Evolutionary conservation across 1,284 basidiomycete species (phyloP), one percentile per base, ranked within the genome.

Genomic region (Cronartium quercuum): DNA sequence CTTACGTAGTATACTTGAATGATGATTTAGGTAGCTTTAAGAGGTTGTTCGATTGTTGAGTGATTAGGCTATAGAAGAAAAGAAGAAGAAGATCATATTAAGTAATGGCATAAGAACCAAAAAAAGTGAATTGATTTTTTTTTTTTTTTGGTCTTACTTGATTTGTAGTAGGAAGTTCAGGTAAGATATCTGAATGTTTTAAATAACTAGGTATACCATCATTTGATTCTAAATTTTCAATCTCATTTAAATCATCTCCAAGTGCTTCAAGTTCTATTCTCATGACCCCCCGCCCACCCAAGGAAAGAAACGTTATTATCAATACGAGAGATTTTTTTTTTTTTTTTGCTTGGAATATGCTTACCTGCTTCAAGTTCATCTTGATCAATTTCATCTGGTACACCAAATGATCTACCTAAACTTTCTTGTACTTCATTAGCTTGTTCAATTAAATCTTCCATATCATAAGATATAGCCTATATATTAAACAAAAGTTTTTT

Each of bases 401-500:
- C 92, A 37, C 90, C 92, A 82, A 98, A 99, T 41, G 92, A 95
- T 77, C 95, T 86, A 10, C 91, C 92, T 51, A 99, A 84, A 44
- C 90, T 89, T 82, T 98, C 95, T 81, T 98, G 95, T 67, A 99
- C 93, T 82, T 98, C 95, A 81, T 97, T 98, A 1, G 94, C 92
- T 82, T 95, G 92, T 80, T 98, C 96, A 76, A 99, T 85, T 76
- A 98, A 82, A 77, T 98, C 96, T 81, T 98, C 94, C 94, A 99
- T 98, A 76, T 99, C 95, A 82, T 90, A 93, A 81, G 96, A 93
- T 80, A 95, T 91, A 79, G 85, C 90, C 93, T 96, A 77, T 21
- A n/a, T n/a, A n/a, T n/a, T n/a, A n/a, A n/a, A n/a, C n/a, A n/a
- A n/a, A n/a, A n/a, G n/a, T n/a, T n/a, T n/a, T n/a, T n/a, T n/a